phyloP scores from a whole-genome alignment of 2,329 filamentous ascomycete species.

The Mollisiaceae sp. region DNA sequence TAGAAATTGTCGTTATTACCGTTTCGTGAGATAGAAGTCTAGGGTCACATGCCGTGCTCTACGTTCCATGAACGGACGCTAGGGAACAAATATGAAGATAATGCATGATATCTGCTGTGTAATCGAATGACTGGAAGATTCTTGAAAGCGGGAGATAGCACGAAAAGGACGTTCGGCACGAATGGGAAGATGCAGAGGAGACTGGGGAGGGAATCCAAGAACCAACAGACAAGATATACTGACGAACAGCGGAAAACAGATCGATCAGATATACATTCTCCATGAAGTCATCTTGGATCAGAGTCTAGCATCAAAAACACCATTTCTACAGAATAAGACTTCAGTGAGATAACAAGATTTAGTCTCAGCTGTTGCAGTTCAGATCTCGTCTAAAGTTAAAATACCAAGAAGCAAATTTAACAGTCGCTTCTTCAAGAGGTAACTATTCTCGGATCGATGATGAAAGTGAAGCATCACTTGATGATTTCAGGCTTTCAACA shows the following conservation, averaged over 20 bases:
- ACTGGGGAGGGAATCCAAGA: background rate
- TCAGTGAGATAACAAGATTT: constrained; percentile 1
- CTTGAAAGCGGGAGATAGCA: background rate
- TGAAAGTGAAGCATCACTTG: background rate
- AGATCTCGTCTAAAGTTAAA: background rate
- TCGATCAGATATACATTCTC: background rate
- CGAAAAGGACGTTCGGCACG: constrained; percentile 1
- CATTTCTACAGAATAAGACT: background rate
- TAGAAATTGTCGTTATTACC: background rate
- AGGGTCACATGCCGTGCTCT: background rate
- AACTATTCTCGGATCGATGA: background rate
- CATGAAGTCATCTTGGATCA: background rate
- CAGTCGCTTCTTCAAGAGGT: background rate
- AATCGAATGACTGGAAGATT: background rate
- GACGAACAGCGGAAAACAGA: background rate
- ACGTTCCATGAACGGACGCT: background rate
- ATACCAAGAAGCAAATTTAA: background rate
- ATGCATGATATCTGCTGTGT: background rate
- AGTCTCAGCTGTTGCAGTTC: background rate
- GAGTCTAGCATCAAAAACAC: background rate
- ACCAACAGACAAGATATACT: background rate
- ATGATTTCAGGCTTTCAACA: background rate
- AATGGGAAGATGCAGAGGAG: background rate
- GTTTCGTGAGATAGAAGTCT: background rate
- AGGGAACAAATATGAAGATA: background rate